phyloP scores from a whole-genome alignment of 768 basidiomycete species.

The Kwoniella mangroviensis region DNA sequence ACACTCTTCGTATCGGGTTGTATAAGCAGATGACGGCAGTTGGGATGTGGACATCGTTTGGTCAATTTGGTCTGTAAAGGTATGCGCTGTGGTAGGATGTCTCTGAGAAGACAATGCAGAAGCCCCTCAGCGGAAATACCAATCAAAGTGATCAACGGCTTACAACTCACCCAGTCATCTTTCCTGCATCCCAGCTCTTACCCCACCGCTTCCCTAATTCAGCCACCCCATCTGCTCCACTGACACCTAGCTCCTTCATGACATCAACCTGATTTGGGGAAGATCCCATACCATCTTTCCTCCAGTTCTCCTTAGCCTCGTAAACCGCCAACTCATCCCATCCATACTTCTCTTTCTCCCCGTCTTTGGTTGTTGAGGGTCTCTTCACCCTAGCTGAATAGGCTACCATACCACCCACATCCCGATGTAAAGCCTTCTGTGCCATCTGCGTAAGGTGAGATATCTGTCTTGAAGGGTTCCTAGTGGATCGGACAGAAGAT shows the following conservation, averaged over 20 bases:
- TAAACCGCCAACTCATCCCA: constrained; percentile 54
- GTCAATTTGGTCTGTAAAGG: constrained; percentile 91
- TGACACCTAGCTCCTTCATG: constrained; percentile 67
- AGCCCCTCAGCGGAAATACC: no score
- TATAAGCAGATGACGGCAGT: constrained; percentile 93
- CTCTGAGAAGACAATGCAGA: not conserved
- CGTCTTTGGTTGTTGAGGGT: not conserved
- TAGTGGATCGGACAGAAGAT: constrained; percentile 20
- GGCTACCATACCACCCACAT: constrained; percentile 61
- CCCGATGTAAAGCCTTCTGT: constrained; percentile 82
- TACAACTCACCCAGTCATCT: constrained; percentile 20
- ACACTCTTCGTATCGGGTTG: constrained; percentile 97
- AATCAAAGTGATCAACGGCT: no score
- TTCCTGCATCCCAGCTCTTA: constrained; percentile 68
- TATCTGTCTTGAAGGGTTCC: constrained; percentile 42
- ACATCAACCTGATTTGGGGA: constrained; percentile 68
- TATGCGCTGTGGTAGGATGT: constrained; percentile 84
- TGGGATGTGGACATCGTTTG: constrained; percentile 79
- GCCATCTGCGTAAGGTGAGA: constrained; percentile 71
- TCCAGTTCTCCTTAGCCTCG: constrained; percentile 45
- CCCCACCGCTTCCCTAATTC: constrained; percentile 69
- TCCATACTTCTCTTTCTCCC: constrained; percentile 25
- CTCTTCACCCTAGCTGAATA: constrained; percentile 22
- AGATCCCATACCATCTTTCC: constrained; percentile 21
- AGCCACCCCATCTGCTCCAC: constrained; percentile 60